A percentile compares a stretch with the other conserved stretches of the same genome.
These are phyloP conservation scores for Roridomyces roridus DNA, from an alignment of 768 basidiomycete genomes.

Conservation along the genomic window DNA sequence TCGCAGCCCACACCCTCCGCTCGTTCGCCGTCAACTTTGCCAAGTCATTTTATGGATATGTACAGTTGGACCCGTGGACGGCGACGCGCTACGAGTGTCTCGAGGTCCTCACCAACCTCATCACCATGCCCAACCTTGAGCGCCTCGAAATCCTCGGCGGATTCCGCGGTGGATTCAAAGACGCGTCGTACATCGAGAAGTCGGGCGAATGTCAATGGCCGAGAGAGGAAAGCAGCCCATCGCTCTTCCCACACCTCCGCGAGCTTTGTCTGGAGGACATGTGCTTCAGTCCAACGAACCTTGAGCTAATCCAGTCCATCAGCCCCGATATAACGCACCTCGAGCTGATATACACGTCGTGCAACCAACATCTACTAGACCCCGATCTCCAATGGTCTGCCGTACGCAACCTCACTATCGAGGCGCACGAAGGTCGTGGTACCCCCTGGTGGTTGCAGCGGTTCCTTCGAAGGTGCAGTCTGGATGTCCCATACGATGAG, in stretches of 20 bases:
- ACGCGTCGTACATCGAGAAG: background rate
- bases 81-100: too few relatives aligned
- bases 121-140: background rate
- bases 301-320: background rate
- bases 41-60: background rate
- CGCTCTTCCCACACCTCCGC: background rate
- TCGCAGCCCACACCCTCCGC: background rate
- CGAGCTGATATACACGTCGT: background rate
- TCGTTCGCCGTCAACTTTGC: background rate
- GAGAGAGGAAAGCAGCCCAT: background rate
- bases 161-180: background rate
- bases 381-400: background rate
- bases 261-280: conserved; percentile 5
- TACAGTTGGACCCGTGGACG: background rate
- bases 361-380: background rate
- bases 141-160: background rate
- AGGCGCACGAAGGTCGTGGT: background rate
- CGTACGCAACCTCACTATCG: background rate
- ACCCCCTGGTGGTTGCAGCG: too few relatives aligned
- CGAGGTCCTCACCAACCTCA: background rate
- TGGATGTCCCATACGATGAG: too few relatives aligned
- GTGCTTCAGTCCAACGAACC: background rate
- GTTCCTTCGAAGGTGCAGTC: too few relatives aligned
- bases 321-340: background rate
- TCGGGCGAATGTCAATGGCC: background rate